Evolutionary conservation across 345 rosid species (phyloP), one percentile per base, ranked within the genome.

Genomic region (Capsella bursapastoris): DNA sequence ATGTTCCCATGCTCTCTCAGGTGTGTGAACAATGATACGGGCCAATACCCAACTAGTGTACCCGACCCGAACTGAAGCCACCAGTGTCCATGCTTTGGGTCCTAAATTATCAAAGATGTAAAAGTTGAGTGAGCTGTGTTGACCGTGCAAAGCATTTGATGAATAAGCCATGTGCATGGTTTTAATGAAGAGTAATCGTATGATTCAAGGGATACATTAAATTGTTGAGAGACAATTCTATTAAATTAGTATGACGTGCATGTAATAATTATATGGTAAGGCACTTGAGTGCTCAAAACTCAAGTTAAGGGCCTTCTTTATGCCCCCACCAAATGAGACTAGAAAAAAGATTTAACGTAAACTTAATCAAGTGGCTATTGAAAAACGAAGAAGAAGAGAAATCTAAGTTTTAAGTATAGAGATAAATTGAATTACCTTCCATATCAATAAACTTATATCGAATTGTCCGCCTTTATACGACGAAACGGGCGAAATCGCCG

Each of bases 41-140:
- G 99, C 99, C 99, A 96, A 58, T 96, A 96, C 8, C 99, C 99
- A 2, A 96, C 97, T 49, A 96, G 75, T 45, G 90, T 80, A 15
- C 99, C 98, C 0, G 92, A 84, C 49, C 98, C 99, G 80, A 96
- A 92, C 83, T 96, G 96, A 48, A 96, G 86, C 99, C 99, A 96
- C 99, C 99, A 96, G 66, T 96, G 88, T n/a, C 99, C 98, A 40
- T 92, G 96, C 83, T 96, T 96, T 59, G 99, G 99, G 70, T 96
- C 99, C 99, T 96, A 38, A 75, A 31, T 4, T 4, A 13, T 63
- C 25, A 63, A 61, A 47, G 1, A 28, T 27, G 51, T 16, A 67
- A 50, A 61, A 44, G 62, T 6, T 47, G 25, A 45, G 71, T 65
- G 71, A 73, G 58, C 57, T 57, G 66, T 44, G 31, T 40, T 41